Evolutionary conservation across 1,284 basidiomycete genomes (phyloP), one percentile per base, ranked within the genome.

Genomic region (Peniophora sp.): DNA sequence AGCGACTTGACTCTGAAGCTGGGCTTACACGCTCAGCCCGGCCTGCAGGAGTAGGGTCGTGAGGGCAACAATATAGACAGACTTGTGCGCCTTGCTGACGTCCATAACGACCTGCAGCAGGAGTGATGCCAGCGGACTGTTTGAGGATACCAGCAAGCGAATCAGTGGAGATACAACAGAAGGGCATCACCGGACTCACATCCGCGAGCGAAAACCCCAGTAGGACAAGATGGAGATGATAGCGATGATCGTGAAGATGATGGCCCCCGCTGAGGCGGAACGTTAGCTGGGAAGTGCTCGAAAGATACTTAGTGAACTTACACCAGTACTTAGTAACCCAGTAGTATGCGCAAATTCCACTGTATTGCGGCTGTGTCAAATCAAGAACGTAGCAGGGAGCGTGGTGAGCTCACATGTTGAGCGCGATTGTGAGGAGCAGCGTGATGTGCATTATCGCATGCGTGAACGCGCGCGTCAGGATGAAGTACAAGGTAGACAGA

Each of bases 71-170:
- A 81, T 69, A 61, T 89, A 93, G 22, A 92, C 88, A 44, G 81
- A 83, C 52, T 75, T 80, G 66, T 93, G 88, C 59, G 89, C 85
- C 61, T 92, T 92, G 43, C 86, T 78, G 37, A 92, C 76, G 58
- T 92, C 88, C 72, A 92, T 88, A 2, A 86, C 81, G 23, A 89
- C 83, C 65, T 92, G 85, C 2, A 94, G 74, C 5, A 93, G 74
- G 6, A 92, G 67, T 17, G 84, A 81, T 2, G 88, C 85, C 2
- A 95, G 69, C 0, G 90, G 90, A n/a, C n/a, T n/a, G n/a, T n/a
- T n/a, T n/a, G n/a, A n/a, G n/a, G n/a, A n/a, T n/a, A n/a, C n/a
- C n/a, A n/a, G n/a, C n/a, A n/a, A n/a, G n/a, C n/a, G n/a, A n/a
- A n/a, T n/a, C n/a, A n/a, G n/a, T n/a, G n/a, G n/a, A n/a, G n/a